phyloP scores from a whole-genome alignment of 2,329 filamentous ascomycete genomes.

The Pseudophaeomoniella oleicola region DNA sequence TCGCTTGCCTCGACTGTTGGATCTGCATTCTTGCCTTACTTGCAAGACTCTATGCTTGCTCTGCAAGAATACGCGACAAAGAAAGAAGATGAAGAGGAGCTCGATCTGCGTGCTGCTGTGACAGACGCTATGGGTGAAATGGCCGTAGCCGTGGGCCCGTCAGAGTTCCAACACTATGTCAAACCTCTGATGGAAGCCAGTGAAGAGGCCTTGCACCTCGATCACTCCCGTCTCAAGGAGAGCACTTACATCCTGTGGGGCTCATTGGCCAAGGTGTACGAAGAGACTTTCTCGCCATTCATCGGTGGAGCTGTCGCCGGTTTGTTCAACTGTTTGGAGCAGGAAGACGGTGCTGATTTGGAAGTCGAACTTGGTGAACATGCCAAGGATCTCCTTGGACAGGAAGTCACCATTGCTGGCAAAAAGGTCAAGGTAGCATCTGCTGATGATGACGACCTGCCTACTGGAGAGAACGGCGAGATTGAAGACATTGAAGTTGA shows the following conservation, averaged over 20 bases:
- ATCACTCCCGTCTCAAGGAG: constrained; percentile 82
- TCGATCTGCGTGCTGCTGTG: constrained; percentile 77
- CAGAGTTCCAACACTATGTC: constrained; percentile 83
- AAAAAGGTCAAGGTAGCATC: constrained; percentile 73
- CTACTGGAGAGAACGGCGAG: constrained; percentile 43
- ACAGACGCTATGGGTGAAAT: constrained; percentile 91
- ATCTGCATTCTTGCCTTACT: constrained; percentile 76
- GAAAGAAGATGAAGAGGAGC: constrained; percentile 79
- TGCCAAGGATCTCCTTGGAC: constrained; percentile 57
- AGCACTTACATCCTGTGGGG: constrained; percentile 97
- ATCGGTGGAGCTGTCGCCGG: constrained; percentile 31
- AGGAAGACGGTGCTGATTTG: constrained; percentile 65
- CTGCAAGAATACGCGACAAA: constrained; percentile 70
- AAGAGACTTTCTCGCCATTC: constrained; percentile 41
- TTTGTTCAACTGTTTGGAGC: constrained; percentile 70
- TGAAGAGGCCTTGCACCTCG: constrained; percentile 77
- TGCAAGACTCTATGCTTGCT: constrained; percentile 78
- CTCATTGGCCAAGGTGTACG: constrained; percentile 85
- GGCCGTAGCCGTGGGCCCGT: constrained; percentile 69
- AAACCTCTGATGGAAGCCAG: constrained; percentile 80
- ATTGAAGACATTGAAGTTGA: constrained; percentile 50
- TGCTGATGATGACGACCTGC: constrained; percentile 40
- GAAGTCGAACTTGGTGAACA: constrained; percentile 63
- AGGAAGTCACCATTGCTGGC: constrained; percentile 63
- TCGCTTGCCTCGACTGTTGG: constrained; percentile 79